These are phyloP conservation scores for Russula compacta DNA, from an alignment of 768 basidiomycete genomes.

Conservation along the genomic window DNA sequence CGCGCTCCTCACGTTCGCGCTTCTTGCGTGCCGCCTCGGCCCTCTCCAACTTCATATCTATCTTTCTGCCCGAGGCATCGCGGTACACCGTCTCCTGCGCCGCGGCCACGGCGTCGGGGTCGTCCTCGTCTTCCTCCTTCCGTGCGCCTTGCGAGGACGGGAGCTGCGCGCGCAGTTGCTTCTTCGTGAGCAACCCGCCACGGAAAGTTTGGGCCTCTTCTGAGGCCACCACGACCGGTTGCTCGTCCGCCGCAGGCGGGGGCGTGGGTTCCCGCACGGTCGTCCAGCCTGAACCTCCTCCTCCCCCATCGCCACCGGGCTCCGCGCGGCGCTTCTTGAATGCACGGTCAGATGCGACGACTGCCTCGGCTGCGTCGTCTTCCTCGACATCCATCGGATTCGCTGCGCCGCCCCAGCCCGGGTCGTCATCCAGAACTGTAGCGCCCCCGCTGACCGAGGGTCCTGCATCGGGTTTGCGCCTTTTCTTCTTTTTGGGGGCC, in stretches of 20 bases:
- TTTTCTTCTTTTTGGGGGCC: constrained; percentile 63
- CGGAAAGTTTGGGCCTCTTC: constrained; percentile 37
- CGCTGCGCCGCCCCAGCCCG: constrained; percentile 47
- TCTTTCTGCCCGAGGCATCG: constrained; percentile 77
- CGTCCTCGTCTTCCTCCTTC: constrained; percentile 33
- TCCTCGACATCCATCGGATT: constrained; percentile 46
- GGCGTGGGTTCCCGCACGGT: constrained; percentile 51
- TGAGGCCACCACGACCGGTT: constrained; percentile 45
- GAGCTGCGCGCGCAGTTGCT: constrained; percentile 59
- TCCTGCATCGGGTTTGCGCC: constrained; percentile 44
- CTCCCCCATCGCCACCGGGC: constrained; percentile 23
- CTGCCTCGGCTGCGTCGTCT: constrained; percentile 48
- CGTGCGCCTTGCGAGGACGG: constrained; percentile 32
- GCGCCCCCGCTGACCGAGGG: constrained; percentile 22
- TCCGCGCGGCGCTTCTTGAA: constrained; percentile 70
- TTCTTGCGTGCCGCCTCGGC: constrained; percentile 80
- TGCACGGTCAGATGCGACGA: constrained; percentile 63
- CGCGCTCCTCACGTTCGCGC: constrained; percentile 74
- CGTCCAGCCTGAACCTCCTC: constrained; percentile 54
- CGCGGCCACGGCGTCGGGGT: constrained; percentile 45
- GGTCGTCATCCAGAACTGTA: constrained; percentile 55
- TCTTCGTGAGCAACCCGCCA: constrained; percentile 74
- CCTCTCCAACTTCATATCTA: constrained; percentile 76
- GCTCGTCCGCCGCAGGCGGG: constrained; percentile 54
- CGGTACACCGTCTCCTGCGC: constrained; percentile 92